phyloP scores from a whole-genome alignment of 73 alveolate genomes.

The Blepharisma stoltei region DNA sequence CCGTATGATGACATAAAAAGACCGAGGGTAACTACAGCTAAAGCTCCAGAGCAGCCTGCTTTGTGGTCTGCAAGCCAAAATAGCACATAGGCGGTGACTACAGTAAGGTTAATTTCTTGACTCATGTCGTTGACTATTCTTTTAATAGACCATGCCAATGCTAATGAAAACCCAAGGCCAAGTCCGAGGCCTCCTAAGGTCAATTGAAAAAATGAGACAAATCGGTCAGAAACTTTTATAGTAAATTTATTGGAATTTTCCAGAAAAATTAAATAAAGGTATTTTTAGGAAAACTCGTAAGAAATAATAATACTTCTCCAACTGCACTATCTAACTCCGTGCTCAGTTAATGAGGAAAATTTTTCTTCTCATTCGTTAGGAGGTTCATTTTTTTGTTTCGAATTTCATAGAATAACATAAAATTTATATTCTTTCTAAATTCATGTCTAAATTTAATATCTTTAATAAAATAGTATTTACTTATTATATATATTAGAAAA shows the following conservation, averaged over 20 bases:
- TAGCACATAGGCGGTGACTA: slow-evolving; percentile 33
- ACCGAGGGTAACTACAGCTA: slow-evolving; percentile 42
- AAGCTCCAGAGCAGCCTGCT: slow-evolving; percentile 35
- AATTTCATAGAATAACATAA: no score
- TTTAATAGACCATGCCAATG: slow-evolving; percentile 30
- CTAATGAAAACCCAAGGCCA: slow-evolving; percentile 32
- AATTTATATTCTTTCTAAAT: no score
- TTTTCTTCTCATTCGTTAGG: no score
- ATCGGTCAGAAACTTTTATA: slow-evolving; percentile 25
- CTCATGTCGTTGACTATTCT: slow-evolving; percentile 38
- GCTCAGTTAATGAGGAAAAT: no score
- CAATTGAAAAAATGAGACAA: slow-evolving; percentile 32
- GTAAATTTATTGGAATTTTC: no score
- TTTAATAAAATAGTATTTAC: no score
- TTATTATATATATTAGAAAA: no score
- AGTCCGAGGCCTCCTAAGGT: slow-evolving; percentile 48
- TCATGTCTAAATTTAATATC: no score
- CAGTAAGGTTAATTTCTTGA: slow-evolving; percentile 40
- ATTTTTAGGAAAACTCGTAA: no score
- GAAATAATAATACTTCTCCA: no score
- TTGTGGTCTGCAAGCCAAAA: slow-evolving; percentile 40
- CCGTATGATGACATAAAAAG: slow-evolving; percentile 44
- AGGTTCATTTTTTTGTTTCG: no score
- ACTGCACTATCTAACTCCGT: slow-evolving; percentile 13
- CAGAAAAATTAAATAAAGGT: no score